Conservation (phyloP, 176 grass and related monocot species). For the Oryza glumipatula region DNA sequence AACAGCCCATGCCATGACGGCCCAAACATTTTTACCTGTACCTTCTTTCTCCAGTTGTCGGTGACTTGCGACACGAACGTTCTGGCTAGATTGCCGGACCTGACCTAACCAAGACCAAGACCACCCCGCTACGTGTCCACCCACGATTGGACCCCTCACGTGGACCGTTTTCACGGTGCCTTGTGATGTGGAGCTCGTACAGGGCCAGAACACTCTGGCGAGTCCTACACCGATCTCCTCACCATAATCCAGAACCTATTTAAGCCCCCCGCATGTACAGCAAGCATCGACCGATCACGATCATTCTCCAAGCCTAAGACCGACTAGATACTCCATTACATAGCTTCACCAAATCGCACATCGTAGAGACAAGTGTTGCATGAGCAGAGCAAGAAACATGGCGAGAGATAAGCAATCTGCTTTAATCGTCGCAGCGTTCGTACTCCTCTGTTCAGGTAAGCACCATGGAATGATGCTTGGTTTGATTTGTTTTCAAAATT, state of each 20-base stretch:
- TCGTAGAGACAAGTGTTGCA: background rate
- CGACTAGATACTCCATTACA: background rate
- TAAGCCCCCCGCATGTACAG: background rate
- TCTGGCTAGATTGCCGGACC: slow-evolving; percentile 7
- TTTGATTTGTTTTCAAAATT: background rate
- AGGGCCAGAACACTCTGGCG: slow-evolving; percentile 45
- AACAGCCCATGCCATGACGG: background rate
- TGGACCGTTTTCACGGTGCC: background rate
- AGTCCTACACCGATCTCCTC: background rate
- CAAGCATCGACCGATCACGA: background rate
- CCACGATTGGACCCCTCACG: background rate
- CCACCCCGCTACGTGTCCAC: slow-evolving; percentile 29
- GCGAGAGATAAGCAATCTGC: background rate
- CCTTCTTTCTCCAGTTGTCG: no score
- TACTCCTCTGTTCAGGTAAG: slow-evolving; percentile 23
- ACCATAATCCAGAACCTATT: background rate
- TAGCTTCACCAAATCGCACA: background rate
- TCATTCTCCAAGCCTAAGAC: background rate
- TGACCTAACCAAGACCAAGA: background rate
- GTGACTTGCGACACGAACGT: background rate
- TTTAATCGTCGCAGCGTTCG: slow-evolving; percentile 20
- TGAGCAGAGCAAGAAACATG: background rate
- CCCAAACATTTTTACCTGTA: no score
- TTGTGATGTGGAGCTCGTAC: background rate
- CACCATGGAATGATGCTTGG: background rate